A percentile compares a stretch with the other conserved stretches of the same genome.
Evolutionary conservation across 306 rosid species (phyloP).

Genomic region (Trifolium subterraneum): DNA sequence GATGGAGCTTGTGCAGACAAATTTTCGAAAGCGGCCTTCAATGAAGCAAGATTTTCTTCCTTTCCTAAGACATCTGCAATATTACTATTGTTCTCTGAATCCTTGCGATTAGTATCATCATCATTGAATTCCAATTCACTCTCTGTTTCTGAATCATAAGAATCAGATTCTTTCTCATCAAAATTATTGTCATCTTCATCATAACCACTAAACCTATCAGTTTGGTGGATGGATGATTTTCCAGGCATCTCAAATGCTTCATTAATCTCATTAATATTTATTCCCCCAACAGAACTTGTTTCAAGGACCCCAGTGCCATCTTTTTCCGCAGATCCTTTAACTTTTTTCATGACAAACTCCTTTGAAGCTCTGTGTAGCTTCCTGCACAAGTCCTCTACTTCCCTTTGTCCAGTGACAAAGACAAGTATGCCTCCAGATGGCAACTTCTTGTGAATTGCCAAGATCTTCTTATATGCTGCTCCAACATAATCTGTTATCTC

Average conservation of each 20-base stretch:
- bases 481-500: constrained; percentile 73
- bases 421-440: constrained; percentile 92
- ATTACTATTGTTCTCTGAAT: constrained; percentile 49
- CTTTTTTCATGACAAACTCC: constrained; percentile 54
- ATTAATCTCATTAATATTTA: constrained; percentile 65
- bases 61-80: constrained; percentile 54
- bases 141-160: constrained; percentile 68
- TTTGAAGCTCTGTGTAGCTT: constrained; percentile 75
- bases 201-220: constrained; percentile 65
- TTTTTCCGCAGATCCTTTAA: constrained; percentile 45
- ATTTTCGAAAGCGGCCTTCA: constrained; percentile 80
- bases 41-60: constrained; percentile 58
- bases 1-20: constrained; percentile 54
- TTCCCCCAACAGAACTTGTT: constrained; percentile 49
- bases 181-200: constrained; percentile 60
- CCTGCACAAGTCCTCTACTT: constrained; percentile 82
- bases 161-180: constrained; percentile 55
- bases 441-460: constrained; percentile 89
- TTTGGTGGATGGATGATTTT: constrained; percentile 49
- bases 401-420: constrained; percentile 85
- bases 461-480: constrained; percentile 81
- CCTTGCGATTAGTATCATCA: constrained; percentile 47
- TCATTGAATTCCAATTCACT: constrained; percentile 68
- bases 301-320: constrained; percentile 43
- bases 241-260: constrained; percentile 84